These are phyloP conservation scores for Furcasterigmium sp. DNA, from an alignment of 2,329 filamentous ascomycete genomes.

Conservation along the genomic window DNA sequence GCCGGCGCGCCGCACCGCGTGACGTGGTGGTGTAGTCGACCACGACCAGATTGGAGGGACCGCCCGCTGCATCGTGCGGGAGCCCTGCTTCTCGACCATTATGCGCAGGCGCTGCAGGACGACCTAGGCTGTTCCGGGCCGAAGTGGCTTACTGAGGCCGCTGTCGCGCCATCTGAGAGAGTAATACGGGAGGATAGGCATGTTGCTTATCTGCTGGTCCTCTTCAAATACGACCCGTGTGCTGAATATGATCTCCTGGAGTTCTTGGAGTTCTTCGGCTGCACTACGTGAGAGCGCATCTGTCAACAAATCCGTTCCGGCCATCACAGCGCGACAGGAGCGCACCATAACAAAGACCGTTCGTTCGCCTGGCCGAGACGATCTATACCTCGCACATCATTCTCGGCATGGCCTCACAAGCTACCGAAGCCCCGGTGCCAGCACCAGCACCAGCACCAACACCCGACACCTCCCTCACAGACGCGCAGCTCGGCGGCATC, in stretches of 20 bases:
- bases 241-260: no score
- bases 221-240: no score
- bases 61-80: not conserved
- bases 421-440: constrained; percentile 8
- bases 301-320: no score
- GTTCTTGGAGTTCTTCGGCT: no score
- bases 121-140: not conserved
- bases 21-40: not conserved
- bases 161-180: not conserved
- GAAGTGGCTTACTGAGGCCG: not conserved
- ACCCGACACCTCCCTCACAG: constrained; percentile 21
- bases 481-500: constrained; percentile 34
- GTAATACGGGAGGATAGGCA: not conserved
- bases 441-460: constrained; percentile 4
- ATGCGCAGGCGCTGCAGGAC: not conserved
- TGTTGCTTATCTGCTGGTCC: no score
- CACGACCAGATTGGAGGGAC: not conserved
- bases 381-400: no score
- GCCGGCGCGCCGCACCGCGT: not conserved
- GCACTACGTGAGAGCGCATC: no score
- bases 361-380: no score
- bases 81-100: not conserved
- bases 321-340: no score
- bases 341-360: no score
- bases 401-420: constrained; percentile 2